Percentiles rank a stretch among this genome's conserved stretches.
Evolutionary conservation across 306 rosid species (phyloP).

Genomic region (Ormosia emarginata): DNA sequence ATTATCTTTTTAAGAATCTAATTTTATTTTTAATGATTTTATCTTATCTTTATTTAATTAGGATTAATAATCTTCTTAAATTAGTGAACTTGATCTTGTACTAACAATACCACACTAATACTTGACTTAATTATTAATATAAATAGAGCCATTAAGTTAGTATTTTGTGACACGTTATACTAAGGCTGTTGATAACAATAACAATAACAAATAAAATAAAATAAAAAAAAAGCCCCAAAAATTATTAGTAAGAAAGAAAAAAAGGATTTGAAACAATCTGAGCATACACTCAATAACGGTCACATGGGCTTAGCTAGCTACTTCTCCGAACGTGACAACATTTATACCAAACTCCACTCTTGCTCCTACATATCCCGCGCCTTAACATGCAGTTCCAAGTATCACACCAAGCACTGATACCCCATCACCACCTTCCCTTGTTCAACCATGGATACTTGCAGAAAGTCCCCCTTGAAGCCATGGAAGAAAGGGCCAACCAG

Average conservation of each 20-base stretch:
- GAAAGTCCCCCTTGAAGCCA: conserved; percentile 73
- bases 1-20: no score
- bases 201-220: neutral
- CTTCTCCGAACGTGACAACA: conserved; percentile 73
- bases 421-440: conserved; percentile 2
- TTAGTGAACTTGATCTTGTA: neutral
- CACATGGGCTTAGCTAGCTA: conserved; percentile 52
- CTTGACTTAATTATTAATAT: no score
- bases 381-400: conserved; percentile 38
- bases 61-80: neutral
- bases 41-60: no score
- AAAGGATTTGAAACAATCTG: conserved; percentile 30
- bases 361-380: conserved; percentile 77
- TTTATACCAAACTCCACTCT: conserved; percentile 65
- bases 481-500: conserved; percentile 98
- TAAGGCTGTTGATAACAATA: neutral
- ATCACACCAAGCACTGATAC: conserved; percentile 27
- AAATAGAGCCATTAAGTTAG: no score
- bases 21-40: no score
- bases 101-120: neutral
- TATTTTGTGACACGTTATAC: no score
- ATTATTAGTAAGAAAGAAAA: neutral
- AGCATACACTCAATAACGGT: conserved; percentile 47
- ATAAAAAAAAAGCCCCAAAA: neutral
- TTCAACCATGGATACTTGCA: conserved; percentile 62